Evolutionary conservation across 805 yeast genomes (phyloP).

Genomic region (Yarrowia sp.): DNA sequence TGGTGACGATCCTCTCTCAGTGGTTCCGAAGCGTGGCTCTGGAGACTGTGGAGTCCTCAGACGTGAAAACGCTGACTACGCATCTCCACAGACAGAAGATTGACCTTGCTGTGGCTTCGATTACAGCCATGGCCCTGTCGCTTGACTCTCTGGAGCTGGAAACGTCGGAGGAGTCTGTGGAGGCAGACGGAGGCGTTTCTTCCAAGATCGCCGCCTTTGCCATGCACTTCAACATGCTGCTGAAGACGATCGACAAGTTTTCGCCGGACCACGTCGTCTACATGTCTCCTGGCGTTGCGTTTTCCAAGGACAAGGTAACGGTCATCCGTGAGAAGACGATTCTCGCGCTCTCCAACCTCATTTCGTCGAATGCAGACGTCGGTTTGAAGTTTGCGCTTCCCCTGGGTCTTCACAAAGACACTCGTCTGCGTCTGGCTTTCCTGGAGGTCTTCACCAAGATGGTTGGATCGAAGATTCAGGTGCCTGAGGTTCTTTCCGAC

Average conservation of each 20-base stretch:
- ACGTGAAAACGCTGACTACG: neutral
- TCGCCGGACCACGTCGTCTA: conserved; percentile 34
- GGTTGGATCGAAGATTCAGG: conserved; percentile 41
- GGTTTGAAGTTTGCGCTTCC: conserved; percentile 76
- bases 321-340: conserved; percentile 60
- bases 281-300: conserved; percentile 21
- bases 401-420: conserved; percentile 69
- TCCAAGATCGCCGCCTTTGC: conserved; percentile 46
- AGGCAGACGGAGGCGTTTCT: conserved; percentile 36
- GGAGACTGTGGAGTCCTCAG: neutral
- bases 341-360: conserved; percentile 61
- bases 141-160: conserved; percentile 19
- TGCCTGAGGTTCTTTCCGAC: conserved; percentile 32
- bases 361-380: conserved; percentile 70
- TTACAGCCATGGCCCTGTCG: conserved; percentile 15
- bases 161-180: conserved; percentile 26
- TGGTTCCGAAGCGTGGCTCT: conserved; percentile 32
- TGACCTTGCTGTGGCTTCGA: neutral
- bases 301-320: conserved; percentile 29
- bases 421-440: conserved; percentile 65
- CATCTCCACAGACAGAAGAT: conserved; percentile 35
- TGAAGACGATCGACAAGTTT: conserved; percentile 46
- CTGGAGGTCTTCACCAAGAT: conserved; percentile 75
- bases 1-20: conserved; percentile 33
- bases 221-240: conserved; percentile 48